Base-by-base conservation (phyloP, 768 basidiomycete species). In the Mycena kentingensis region DNA sequence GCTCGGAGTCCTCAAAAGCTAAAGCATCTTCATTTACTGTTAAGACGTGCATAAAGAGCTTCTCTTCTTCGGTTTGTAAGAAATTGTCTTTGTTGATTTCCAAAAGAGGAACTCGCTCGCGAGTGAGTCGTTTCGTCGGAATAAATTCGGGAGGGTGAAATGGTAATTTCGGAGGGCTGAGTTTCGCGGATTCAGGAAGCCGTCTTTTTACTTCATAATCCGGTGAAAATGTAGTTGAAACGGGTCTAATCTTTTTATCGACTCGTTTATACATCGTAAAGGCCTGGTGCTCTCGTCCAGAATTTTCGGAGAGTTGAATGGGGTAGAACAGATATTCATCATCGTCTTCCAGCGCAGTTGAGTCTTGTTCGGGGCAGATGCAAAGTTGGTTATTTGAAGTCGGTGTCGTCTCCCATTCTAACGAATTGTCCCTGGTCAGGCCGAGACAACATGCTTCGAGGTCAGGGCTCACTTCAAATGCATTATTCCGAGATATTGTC, bases 191-290 rank as follows among this genome's bases (percentile, higher is more conserved):
- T 37, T 37, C 58, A 0, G 55, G 52, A 49, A 70, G 64, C 51
- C 3, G 26, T 27, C 50, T 2, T 5, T 19, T 24, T 19, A 43
- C 41, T 18, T 29, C 8, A 15, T 39, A 29, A 19, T 45, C 42
- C n/a, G 41, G 39, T 2, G 50, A 29, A 25, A 38, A 18, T 66
- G 63, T 8, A 63, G 55, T 66, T 60, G 71, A 49, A 2, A 0
- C 67, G 61, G 24, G 71, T 55, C 0, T 51, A 60, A 0, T 48
- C 15, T 37, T 69, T 52, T 15, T 67, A 60, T 19, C 47, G 28
- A 3, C 25, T 35, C 19, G 66, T 31, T 16, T 67, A 37, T 2
- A 49, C 48, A 49, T 49, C 2, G 48, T 49, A 25, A 38, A 38
- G 21, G 37, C 37, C 19, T 38, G 37, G 21, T 38, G 19, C 21